phyloP scores from a whole-genome alignment of 331 rosid genomes.

The Rhamnella rubrinervis region DNA sequence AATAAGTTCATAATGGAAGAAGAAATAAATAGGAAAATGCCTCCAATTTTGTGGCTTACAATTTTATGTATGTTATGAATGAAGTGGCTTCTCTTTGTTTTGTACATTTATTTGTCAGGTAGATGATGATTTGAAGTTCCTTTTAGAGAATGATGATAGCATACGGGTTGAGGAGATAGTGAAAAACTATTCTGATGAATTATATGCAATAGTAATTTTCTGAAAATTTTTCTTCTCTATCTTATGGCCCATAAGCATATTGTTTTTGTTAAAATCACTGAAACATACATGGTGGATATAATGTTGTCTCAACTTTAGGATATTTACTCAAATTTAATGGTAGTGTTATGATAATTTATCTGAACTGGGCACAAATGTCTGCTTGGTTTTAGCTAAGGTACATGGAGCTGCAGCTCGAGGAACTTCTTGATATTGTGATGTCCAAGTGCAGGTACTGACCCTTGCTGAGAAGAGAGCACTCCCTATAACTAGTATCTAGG shows the following conservation, averaged over 20 bases:
- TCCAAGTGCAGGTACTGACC: conserved; percentile 58
- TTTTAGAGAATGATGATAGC: conserved; percentile 47
- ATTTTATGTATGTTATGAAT: not conserved
- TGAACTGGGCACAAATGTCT: conserved; percentile 18
- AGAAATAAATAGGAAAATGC: too few relatives aligned
- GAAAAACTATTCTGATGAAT: conserved; percentile 50
- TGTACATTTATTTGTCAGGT: conserved; percentile 35
- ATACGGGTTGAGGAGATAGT: conserved; percentile 45
- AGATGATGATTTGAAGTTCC: conserved; percentile 43
- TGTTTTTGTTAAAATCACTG: not conserved
- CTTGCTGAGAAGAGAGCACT: not conserved
- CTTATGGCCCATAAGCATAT: not conserved
- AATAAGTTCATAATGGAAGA: too few relatives aligned
- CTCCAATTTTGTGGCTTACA: too few relatives aligned
- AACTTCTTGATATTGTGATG: conserved; percentile 57
- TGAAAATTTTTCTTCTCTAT: conserved; percentile 17
- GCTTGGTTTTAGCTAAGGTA: conserved; percentile 54
- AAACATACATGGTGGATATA: too few relatives aligned
- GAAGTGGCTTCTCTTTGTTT: conserved; percentile 1
- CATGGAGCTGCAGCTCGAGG: conserved; percentile 75
- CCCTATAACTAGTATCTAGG: not conserved
- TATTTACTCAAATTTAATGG: too few relatives aligned
- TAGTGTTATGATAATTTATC: not conserved
- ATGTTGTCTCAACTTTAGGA: too few relatives aligned
- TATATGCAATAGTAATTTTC: conserved; percentile 54